Evolutionary conservation across 75 land plant genomes (phyloP), one percentile per base, ranked within the genome.

Genomic region (Selaginella tamariscina): DNA sequence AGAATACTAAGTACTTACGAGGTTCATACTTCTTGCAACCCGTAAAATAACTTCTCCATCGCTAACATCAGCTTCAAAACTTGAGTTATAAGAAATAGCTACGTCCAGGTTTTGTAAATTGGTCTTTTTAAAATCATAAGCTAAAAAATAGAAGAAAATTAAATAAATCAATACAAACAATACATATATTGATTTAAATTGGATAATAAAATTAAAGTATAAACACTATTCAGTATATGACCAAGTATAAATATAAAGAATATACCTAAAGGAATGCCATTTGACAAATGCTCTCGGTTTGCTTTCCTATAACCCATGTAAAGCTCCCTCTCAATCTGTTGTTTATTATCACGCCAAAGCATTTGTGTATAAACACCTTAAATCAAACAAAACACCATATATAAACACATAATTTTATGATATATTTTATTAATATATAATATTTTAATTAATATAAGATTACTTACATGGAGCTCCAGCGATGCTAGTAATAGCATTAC

Each of bases 91-190:
- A 80, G 80, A 88, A n/a, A 94, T 67, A 27, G 32, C 75, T 28
- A 83, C 82, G 79, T 83, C 78, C 66, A 94, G 86, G 27, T 69
- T 76, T 28, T 77, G 81, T 28, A 32, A 64, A 68, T 73, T 81
- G 24, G 98, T 69, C 65, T 82, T 71, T 57, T 68, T 73, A 70
- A 93, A 85, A 75, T 93, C 91, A 82, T 85, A 93, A 54, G 86
- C 98, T 93, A 90, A 5, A 15, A 5, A 15, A 15, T 39, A 15
- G 15, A 39, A 39, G 49, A 5, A 15, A 5, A 39, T 39, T 39
- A 5, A n/a, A 15, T 39, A 15, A 5, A 39, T 39, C 15, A 39
- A 15, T 39, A 39, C 49, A 5, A 39, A 5, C 11, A 39, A n/a
- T n/a, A n/a, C n/a, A n/a, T n/a, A n/a, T n/a, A n/a, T n/a, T n/a